Base-by-base conservation (phyloP, 768 basidiomycete species). In the Collybia sp. region DNA sequence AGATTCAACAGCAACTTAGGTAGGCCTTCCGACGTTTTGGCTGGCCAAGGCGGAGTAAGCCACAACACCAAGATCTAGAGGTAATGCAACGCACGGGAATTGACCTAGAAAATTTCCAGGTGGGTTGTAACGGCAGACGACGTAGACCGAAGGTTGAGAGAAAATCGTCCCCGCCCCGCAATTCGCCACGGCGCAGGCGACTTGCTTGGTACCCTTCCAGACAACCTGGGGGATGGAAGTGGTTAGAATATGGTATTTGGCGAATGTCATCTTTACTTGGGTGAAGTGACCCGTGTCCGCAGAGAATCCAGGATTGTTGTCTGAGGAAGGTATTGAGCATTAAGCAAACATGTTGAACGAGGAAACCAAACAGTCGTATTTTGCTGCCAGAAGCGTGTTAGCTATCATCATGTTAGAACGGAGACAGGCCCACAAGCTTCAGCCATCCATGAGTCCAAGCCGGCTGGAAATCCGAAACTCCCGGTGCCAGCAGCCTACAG, bases 121-220 rank as follows among this genome's bases (percentile, higher is more conserved):
- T 43, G 63, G 61, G 20, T 42, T 47, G 42, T 64, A 64, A 10
- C 61, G 56, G 45, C 61, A 64, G 12, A 64, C 56, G 13, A 60
- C 37, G 43, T 54, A 59, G 16, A 53, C 56, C 32, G 58, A 61
- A 4, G 48, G 30, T 17, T 56, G 47, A 19, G 47, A 25, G 42
- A 61, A 58, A 32, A 61, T 61, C 12, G 58, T 58, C 2, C 58
- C 58, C 25, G 46, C 66, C 36, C 47, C 60, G 55, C 78, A 79
- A 11, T 47, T 49, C 30, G 64, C 58, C 18, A 64, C 54, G 11
- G 73, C 78, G 45, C 76, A 79, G 4, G 75, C 75, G 30, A 79
- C 66, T 35, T 74, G 60, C 1, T 67, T 72, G 30, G 70, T 67
- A n/a, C 55, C 57, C 58, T 79, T 80, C 79, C 79, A 81, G 8